Percentiles rank a stretch among this genome's conserved stretches.
Conservation (phyloP, 148 eudicot species). For the Rhododendron ferrugineum region DNA sequence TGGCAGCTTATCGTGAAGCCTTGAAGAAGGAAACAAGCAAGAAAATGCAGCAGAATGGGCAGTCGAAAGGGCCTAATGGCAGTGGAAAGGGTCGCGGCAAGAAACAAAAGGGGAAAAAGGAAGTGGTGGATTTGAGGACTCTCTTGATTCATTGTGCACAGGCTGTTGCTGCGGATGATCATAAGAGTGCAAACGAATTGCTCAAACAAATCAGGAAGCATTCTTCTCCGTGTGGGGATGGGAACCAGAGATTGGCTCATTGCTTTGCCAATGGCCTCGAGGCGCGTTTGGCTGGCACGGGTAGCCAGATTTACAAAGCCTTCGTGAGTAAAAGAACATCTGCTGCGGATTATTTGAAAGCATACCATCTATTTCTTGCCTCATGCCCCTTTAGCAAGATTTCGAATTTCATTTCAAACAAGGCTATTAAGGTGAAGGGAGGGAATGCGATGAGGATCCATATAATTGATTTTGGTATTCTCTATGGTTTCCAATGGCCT, state of each 20-base stretch:
- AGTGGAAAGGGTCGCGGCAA: slow-evolving; percentile 41
- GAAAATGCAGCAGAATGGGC: slow-evolving; percentile 24
- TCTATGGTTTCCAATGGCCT: slow-evolving; percentile 42
- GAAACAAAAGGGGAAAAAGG: slow-evolving; percentile 29
- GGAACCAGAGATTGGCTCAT: slow-evolving; percentile 31
- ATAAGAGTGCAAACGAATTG: slow-evolving; percentile 17
- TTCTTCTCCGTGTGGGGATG: slow-evolving; percentile 28
- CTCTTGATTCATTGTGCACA: slow-evolving; percentile 30
- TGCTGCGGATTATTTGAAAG: slow-evolving; percentile 34
- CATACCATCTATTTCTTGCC: slow-evolving; percentile 26
- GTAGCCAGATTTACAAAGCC: slow-evolving; percentile 26
- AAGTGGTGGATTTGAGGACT: slow-evolving; percentile 34
- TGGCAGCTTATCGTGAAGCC: slow-evolving; percentile 34
- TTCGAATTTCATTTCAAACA: slow-evolving; percentile 27
- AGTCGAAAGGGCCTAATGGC: slow-evolving; percentile 19
- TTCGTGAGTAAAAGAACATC: slow-evolving; percentile 11
- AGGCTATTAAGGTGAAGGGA: slow-evolving; percentile 16
- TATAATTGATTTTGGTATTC: slow-evolving; percentile 32
- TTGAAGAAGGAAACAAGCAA: slow-evolving; percentile 33
- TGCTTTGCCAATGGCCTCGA: slow-evolving; percentile 33
- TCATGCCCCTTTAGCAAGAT: slow-evolving; percentile 29
- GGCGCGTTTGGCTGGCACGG: slow-evolving; percentile 40
- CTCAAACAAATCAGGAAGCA: slow-evolving; percentile 31
- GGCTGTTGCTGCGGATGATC: slow-evolving; percentile 31
- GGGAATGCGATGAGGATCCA: slow-evolving; percentile 19